Conservation (phyloP, 306 rosid genomes). For the Acmispon strigosus region DNA sequence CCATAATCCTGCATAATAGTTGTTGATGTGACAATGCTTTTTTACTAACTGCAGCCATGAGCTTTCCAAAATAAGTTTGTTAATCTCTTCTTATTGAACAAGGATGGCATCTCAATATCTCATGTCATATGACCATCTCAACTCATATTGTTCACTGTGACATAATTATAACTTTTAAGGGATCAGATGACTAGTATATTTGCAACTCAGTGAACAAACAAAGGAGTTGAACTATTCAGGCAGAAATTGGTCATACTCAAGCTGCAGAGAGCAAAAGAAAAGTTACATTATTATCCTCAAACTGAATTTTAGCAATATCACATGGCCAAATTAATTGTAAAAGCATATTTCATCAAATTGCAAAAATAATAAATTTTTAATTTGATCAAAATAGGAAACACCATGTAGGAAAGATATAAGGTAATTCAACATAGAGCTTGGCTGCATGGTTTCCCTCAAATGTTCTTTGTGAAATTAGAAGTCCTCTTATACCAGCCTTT, state of each 20-base stretch:
- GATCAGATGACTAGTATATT: neutral
- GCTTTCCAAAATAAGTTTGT: too few relatives aligned
- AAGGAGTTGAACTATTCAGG: slow-evolving; percentile 2
- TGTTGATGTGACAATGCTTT: neutral
- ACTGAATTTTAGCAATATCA: neutral
- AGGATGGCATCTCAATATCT: neutral
- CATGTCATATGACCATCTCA: neutral
- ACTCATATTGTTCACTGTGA: neutral
- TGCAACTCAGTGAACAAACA: neutral
- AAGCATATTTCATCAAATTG: too few relatives aligned
- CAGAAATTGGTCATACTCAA: neutral
- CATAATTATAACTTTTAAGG: neutral
- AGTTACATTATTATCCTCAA: neutral
- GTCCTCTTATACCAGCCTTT: too few relatives aligned
- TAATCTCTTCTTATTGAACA: too few relatives aligned
- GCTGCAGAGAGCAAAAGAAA: neutral
- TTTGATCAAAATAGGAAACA: neutral
- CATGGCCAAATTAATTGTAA: neutral
- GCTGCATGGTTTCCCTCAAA: too few relatives aligned
- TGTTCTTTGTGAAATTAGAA: too few relatives aligned
- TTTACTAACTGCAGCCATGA: neutral
- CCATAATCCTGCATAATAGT: neutral
- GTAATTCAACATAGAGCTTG: too few relatives aligned
- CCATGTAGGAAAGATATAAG: neutral
- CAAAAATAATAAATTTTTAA: neutral